Evolutionary conservation across 768 basidiomycete species (phyloP).

Genomic region (Mycena filopes): DNA sequence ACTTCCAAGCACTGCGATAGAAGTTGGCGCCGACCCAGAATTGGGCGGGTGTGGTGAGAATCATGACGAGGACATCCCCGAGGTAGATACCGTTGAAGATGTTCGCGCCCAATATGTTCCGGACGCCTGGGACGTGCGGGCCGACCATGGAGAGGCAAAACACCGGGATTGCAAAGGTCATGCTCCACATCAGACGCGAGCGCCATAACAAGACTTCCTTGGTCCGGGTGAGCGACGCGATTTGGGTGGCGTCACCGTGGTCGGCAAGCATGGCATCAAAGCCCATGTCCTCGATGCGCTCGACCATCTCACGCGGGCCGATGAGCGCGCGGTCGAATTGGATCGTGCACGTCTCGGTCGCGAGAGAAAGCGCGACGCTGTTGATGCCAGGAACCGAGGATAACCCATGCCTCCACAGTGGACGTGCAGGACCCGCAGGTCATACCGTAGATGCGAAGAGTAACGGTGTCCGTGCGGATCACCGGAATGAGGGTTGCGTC

Average conservation of each 20-base stretch:
- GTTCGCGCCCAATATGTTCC: constrained; percentile 57
- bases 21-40: constrained; percentile 92
- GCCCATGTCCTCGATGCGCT: constrained; percentile 87
- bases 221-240: constrained; percentile 85
- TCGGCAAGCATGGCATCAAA: constrained; percentile 90
- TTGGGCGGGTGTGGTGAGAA: constrained; percentile 91
- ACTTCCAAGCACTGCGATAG: constrained; percentile 90
- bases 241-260: constrained; percentile 83
- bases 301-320: constrained; percentile 89
- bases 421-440: constrained; percentile 86
- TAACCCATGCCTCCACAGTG: constrained; percentile 79
- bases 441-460: constrained; percentile 91
- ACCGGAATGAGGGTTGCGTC: constrained; percentile 84
- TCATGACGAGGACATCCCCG: constrained; percentile 79
- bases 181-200: constrained; percentile 75
- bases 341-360: constrained; percentile 80
- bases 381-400: constrained; percentile 77
- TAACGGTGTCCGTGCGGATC: constrained; percentile 71
- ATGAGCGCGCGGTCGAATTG: constrained; percentile 79
- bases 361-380: constrained; percentile 76
- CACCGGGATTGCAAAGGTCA: constrained; percentile 89
- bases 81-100: constrained; percentile 79
- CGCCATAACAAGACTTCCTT: constrained; percentile 96
- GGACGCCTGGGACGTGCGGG: constrained; percentile 71
- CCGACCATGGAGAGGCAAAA: constrained; percentile 92